Conservation (phyloP, 2,329 filamentous ascomycete genomes). For the Aureobasidium melanogenum region DNA sequence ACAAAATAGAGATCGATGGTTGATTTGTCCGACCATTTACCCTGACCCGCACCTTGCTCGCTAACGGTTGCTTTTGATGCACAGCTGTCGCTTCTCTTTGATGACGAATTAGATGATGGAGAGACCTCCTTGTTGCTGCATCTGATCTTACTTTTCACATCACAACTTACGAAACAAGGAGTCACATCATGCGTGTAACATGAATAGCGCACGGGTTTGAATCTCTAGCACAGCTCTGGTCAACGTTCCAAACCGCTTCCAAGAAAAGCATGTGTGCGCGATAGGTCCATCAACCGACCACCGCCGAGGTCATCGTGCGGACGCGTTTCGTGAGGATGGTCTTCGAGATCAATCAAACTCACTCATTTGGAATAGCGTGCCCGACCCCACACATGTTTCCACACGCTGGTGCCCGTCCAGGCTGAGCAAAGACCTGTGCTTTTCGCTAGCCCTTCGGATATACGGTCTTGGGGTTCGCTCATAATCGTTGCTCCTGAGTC, state of each 20-base stretch:
- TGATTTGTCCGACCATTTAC: background rate
- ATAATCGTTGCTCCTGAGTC: background rate
- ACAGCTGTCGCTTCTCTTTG: conserved; percentile 1
- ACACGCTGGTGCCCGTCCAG: background rate
- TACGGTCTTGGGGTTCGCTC: background rate
- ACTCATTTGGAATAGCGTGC: background rate
- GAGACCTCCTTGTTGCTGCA: conserved; percentile 8
- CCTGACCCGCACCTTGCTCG: background rate
- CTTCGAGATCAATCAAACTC: conserved; percentile 4
- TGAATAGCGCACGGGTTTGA: background rate
- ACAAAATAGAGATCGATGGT: background rate
- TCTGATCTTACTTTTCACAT: conserved; percentile 3
- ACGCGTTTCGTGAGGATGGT: background rate
- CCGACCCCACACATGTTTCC: conserved; percentile 2
- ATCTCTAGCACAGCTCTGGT: background rate
- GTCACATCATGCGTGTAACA: background rate
- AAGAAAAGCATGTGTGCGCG: conserved; percentile 4
- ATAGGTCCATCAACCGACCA: conserved; percentile 3
- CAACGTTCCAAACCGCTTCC: background rate
- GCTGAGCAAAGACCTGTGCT: conserved; percentile 1
- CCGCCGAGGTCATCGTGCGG: background rate
- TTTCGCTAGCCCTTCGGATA: conserved; percentile 9
- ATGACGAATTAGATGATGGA: conserved; percentile 9
- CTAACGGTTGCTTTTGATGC: conserved; percentile 5
- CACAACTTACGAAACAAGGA: background rate